Evolutionary conservation across 1,284 basidiomycete species (phyloP).

Genomic region (Afroboletus lepidellus): DNA sequence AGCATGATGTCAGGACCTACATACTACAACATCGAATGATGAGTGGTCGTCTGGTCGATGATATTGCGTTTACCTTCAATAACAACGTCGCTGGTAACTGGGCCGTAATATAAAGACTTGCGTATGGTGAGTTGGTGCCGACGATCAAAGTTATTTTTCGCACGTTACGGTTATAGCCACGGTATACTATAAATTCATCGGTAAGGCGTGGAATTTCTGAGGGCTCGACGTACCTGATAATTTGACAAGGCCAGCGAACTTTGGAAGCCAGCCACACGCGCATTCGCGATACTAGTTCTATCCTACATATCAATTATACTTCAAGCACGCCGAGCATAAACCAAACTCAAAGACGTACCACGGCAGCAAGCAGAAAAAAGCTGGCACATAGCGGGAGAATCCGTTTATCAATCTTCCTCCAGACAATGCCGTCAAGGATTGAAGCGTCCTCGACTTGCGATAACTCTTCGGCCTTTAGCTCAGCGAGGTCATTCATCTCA

Average conservation of each 20-base stretch:
- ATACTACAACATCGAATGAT: not conserved
- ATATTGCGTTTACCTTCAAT: slow-evolving; percentile 41
- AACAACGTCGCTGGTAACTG: slow-evolving; percentile 61
- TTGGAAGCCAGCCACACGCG: slow-evolving; percentile 57
- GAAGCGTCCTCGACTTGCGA: slow-evolving; percentile 2
- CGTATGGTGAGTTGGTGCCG: not conserved
- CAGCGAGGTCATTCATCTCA: not conserved
- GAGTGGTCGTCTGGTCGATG: not conserved
- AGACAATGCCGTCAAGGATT: slow-evolving; percentile 39
- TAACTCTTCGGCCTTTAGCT: slow-evolving; percentile 10
- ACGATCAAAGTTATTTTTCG: slow-evolving; percentile 12
- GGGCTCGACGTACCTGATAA: slow-evolving; percentile 35
- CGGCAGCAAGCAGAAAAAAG: slow-evolving; percentile 48
- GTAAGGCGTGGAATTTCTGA: not conserved
- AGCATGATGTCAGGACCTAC: not conserved
- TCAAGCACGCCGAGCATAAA: not conserved
- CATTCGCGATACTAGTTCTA: slow-evolving; percentile 56
- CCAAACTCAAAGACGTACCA: slow-evolving; percentile 38
- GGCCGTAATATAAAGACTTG: slow-evolving; percentile 53
- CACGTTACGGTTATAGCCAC: not conserved
- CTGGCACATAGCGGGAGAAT: slow-evolving; percentile 50
- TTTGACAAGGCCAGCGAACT: slow-evolving; percentile 50
- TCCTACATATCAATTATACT: slow-evolving; percentile 15
- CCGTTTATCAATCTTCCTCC: slow-evolving; percentile 48
- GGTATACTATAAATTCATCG: slow-evolving; percentile 36